Percentiles rank a stretch among this genome's conserved stretches.
Evolutionary conservation across 2,329 filamentous ascomycete species (phyloP).

Genomic region (Passalora sequoiae): DNA sequence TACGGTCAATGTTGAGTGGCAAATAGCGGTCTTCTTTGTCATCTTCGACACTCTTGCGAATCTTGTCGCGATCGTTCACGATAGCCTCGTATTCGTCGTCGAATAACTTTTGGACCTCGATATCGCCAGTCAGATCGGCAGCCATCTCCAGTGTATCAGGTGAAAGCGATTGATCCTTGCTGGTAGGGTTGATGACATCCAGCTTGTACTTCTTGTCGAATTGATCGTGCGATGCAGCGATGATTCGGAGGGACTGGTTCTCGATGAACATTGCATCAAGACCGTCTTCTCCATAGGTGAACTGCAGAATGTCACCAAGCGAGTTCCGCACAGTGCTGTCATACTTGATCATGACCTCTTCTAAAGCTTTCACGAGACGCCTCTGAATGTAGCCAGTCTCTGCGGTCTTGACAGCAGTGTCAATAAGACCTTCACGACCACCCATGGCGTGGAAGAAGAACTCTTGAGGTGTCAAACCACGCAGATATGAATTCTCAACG

Average conservation of each 20-base stretch:
- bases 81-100: slow-evolving; percentile 85
- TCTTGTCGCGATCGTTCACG: slow-evolving; percentile 63
- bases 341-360: slow-evolving; percentile 96
- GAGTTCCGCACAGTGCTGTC: slow-evolving; percentile 97
- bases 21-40: slow-evolving; percentile 83
- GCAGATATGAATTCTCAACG: slow-evolving; percentile 96
- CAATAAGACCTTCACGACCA: slow-evolving; percentile 98
- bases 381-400: slow-evolving; percentile 99
- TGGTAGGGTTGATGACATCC: slow-evolving; percentile 70
- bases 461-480: slow-evolving; percentile 88
- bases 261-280: slow-evolving; percentile 91
- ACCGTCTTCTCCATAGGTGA: slow-evolving; percentile 95
- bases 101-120: slow-evolving; percentile 77
- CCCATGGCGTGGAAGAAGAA: slow-evolving; percentile 99
- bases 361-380: slow-evolving; percentile 93
- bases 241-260: slow-evolving; percentile 81
- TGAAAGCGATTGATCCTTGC: slow-evolving; percentile 50
- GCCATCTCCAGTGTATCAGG: slow-evolving; percentile 77
- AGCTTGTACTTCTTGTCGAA: slow-evolving; percentile 80
- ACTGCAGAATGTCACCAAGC: slow-evolving; percentile 91
- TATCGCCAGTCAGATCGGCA: slow-evolving; percentile 77
- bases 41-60: slow-evolving; percentile 67
- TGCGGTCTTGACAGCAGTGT: slow-evolving; percentile 98
- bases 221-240: slow-evolving; percentile 69
- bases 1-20: slow-evolving; percentile 83